Evolutionary conservation across 768 basidiomycete species (phyloP), one percentile per base, ranked within the genome.

Genomic region (Hydnum rufescens): DNA sequence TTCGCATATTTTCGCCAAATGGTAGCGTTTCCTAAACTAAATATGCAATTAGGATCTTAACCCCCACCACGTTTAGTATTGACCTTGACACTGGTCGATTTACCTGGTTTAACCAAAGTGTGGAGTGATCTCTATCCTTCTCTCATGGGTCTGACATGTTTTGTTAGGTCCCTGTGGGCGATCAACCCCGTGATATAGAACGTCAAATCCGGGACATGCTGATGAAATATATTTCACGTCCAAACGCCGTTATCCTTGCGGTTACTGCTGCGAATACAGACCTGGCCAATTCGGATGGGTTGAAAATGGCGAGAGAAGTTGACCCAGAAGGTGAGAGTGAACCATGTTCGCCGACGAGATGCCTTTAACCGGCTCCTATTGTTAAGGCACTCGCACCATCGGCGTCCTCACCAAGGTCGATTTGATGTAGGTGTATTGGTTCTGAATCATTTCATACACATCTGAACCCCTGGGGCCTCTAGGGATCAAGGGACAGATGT

Each of bases 401-500:
- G 95, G 95, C 74, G 95, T 99, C n/a, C 68, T 97, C 61, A 99
- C 95, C 8, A 99, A 99, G 67, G 82, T 97, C 50, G 95, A 99
- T 65, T 70, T 99, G 57, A 99, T 99, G 95, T 90, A 58, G 59
- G 84, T 74, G 6, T 6, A 13, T 26, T 26, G 8, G 13, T 8
- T 26, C 44, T 47, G 13, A 16, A 13, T 26, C 13, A 13, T 13
- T 47, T 16, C 25, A 13, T 26, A 47, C 26, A 16, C 8, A 30
- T 26, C 26, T 31, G 25, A 50, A 6, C 16, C 32, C 13, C 49
- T 34, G 28, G 34, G 30, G 54, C 52, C 18, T 47, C 25, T 54
- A 92, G 88, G 88, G 95, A 99, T 70, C 75, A 74, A 60, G 95
- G 95, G 51, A 97, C 95, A 2, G 93, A 99, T 64, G 95, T 99